A percentile compares a stretch with the other conserved stretches of the same genome.
These are phyloP conservation scores for Leishmania martiniquensis DNA, from an alignment of 208 protist species.

Conservation along the genomic window DNA sequence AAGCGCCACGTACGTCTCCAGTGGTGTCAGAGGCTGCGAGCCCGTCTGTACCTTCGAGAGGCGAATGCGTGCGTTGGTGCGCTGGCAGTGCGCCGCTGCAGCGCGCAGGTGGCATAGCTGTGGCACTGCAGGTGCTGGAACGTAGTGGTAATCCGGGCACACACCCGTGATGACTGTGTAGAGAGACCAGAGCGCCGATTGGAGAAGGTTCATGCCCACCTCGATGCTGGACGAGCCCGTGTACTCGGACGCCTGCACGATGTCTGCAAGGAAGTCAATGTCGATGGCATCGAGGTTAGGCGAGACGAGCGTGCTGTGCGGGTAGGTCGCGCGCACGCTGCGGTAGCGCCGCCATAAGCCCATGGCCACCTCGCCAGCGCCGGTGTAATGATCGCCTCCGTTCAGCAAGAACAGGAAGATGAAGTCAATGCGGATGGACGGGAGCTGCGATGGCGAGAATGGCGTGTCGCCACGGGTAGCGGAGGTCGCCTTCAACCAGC, in stretches of 20 bases:
- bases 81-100: conserved; percentile 51
- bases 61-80: conserved; percentile 19
- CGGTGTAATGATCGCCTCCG: conserved; percentile 86
- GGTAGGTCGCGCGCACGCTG: conserved; percentile 56
- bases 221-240: conserved; percentile 35
- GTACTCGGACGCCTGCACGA: conserved; percentile 73
- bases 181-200: conserved; percentile 74
- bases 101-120: conserved; percentile 72
- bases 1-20: conserved; percentile 82
- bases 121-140: conserved; percentile 32
- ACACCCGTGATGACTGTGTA: conserved; percentile 51
- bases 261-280: conserved; percentile 67
- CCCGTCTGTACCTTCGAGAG: conserved; percentile 10
- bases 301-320: conserved; percentile 58
- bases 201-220: conserved; percentile 60
- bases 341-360: conserved; percentile 78
- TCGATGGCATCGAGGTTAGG: conserved; percentile 50
- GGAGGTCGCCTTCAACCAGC: conserved; percentile 65
- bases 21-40: conserved; percentile 65
- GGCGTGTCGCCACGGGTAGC: conserved; percentile 41
- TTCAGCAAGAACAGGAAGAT: conserved; percentile 88
- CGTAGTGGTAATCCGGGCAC: conserved; percentile 77
- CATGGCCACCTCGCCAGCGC: conserved; percentile 80
- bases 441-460: conserved; percentile 46
- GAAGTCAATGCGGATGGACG: conserved; percentile 84